Conservation (phyloP, 352 stramenopile species). For the Aphanomyces euteiches region DNA sequence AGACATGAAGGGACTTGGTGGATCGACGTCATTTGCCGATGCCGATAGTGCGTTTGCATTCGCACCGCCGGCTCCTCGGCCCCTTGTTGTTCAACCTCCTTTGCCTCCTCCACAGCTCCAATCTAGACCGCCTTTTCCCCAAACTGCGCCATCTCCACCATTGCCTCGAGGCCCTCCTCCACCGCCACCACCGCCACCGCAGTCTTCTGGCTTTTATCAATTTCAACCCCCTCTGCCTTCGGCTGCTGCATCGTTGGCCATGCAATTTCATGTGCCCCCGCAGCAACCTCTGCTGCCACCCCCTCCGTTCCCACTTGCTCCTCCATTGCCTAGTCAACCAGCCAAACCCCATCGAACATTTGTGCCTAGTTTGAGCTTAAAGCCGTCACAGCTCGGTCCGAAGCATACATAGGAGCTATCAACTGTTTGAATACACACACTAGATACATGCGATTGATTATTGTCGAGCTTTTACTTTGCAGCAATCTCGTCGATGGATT, state of each 20-base stretch:
- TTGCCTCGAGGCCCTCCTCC: constrained; percentile 25
- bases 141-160: constrained; percentile 31
- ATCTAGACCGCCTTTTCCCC: constrained; percentile 23
- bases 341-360: constrained; percentile 38
- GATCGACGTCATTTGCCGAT: constrained; percentile 22
- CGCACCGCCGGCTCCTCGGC: constrained; percentile 8
- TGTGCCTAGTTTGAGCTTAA: constrained; percentile 78
- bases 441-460: too few species aligned
- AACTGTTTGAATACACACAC: too few species aligned
- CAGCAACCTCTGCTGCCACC: constrained; percentile 34
- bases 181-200: constrained; percentile 30
- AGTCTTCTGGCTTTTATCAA: constrained; percentile 36
- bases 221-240: constrained; percentile 33
- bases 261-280: constrained; percentile 61
- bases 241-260: constrained; percentile 57
- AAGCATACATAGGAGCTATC: too few species aligned
- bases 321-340: constrained; percentile 36
- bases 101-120: constrained; percentile 35
- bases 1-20: neutral
- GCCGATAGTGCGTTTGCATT: constrained; percentile 19
- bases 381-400: constrained; percentile 16
- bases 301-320: constrained; percentile 35
- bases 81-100: constrained; percentile 30
- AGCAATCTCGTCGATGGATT: constrained; percentile 87
- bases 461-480: constrained; percentile 66